Conservation (phyloP, 495 filamentous ascomycete genomes). For the Sabuloglossum arenarium region DNA sequence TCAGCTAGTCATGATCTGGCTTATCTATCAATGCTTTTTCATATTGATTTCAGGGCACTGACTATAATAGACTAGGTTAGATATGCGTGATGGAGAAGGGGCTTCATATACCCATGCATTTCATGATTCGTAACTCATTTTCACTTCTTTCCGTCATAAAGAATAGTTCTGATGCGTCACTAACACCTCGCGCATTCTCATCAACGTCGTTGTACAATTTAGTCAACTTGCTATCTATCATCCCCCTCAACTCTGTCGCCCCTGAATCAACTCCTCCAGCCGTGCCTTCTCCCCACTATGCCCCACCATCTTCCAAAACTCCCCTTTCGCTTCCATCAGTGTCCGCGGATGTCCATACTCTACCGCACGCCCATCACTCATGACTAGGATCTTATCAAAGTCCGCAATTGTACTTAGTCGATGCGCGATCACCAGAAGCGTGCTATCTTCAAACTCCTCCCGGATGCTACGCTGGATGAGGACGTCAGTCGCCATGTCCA, state of each 20-base stretch:
- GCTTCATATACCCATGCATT: no score
- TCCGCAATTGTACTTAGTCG: slow-evolving; percentile 20
- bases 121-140: no score
- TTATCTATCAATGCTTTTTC: no score
- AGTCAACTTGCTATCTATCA: neutral
- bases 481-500: slow-evolving; percentile 70
- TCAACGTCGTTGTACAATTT: no score
- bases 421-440: slow-evolving; percentile 26
- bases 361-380: neutral
- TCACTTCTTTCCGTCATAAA: no score
- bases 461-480: slow-evolving; percentile 69
- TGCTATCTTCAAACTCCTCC: slow-evolving; percentile 56
- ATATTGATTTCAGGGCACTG: no score
- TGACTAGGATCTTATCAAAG: slow-evolving; percentile 18
- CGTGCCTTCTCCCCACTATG: slow-evolving; percentile 1
- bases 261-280: neutral
- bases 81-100: no score
- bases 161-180: no score
- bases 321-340: neutral
- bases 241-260: neutral
- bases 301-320: slow-evolving; percentile 1
- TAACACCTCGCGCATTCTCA: no score
- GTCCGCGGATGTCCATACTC: neutral
- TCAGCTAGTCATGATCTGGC: no score
- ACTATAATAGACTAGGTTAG: no score